Conservation (phyloP, 2,329 filamentous ascomycete genomes). For the Metarhizium rileyi region DNA sequence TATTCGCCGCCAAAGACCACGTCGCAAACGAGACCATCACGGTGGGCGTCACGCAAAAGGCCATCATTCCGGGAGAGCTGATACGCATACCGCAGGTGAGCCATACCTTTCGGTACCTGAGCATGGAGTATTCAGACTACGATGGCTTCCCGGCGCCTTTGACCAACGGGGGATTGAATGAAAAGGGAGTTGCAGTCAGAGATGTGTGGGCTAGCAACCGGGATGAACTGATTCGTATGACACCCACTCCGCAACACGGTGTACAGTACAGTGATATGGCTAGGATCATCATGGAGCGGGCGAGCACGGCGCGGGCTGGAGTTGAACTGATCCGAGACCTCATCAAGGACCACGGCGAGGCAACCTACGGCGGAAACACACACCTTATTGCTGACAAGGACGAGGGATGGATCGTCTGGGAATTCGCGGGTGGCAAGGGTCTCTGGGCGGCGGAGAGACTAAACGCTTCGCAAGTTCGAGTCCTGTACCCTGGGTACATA, state of each 20-base stretch:
- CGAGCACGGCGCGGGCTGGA: constrained; percentile 28
- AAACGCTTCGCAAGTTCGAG: constrained; percentile 13
- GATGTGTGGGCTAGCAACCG: constrained; percentile 32
- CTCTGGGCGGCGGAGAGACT: constrained; percentile 19
- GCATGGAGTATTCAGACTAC: constrained; percentile 25
- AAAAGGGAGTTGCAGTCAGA: constrained; percentile 29
- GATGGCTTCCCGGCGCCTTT: constrained; percentile 32
- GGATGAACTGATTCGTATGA: constrained; percentile 29
- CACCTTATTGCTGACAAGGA: constrained; percentile 28
- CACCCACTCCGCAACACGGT: constrained; percentile 28
- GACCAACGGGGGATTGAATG: constrained; percentile 33
- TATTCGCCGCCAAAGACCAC: constrained; percentile 32
- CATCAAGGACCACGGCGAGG: constrained; percentile 29
- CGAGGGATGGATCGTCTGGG: constrained; percentile 20
- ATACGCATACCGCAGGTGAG: constrained; percentile 16
- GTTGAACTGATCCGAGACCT: constrained; percentile 30
- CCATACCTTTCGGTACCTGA: constrained; percentile 18
- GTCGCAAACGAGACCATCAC: constrained; percentile 29
- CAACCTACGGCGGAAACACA: constrained; percentile 32
- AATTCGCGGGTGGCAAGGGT: constrained; percentile 16
- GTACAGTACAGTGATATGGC: constrained; percentile 32
- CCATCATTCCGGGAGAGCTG: constrained; percentile 22
- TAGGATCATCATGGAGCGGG: constrained; percentile 29
- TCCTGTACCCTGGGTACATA: constrained; percentile 19
- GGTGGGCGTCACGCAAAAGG: constrained; percentile 30